Conservation (phyloP, 2,329 filamentous ascomycete genomes). For the Falciphora oryzae region DNA sequence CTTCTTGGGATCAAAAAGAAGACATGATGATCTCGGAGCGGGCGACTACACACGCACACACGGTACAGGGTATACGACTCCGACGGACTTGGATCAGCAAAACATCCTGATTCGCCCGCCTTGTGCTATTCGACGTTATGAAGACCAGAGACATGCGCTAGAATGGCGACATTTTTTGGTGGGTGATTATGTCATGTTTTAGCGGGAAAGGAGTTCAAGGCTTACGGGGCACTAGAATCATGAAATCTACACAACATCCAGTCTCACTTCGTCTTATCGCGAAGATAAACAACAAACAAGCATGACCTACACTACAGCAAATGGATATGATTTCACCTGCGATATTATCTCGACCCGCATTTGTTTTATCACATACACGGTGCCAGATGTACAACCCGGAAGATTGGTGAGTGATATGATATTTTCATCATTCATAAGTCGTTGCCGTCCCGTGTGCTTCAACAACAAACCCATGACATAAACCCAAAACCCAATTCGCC, state of each 20-base stretch:
- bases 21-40: constrained; percentile 17
- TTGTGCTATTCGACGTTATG: too few species aligned
- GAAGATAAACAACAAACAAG: too few species aligned
- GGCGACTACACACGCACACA: not conserved
- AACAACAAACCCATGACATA: not conserved
- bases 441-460: not conserved
- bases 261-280: not conserved
- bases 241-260: not conserved
- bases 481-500: not conserved
- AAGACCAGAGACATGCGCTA: not conserved
- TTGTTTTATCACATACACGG: too few species aligned
- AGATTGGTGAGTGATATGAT: not conserved
- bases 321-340: too few species aligned
- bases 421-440: constrained; percentile 4
- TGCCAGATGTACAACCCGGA: too few species aligned
- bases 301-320: too few species aligned
- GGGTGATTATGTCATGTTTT: not conserved
- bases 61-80: not conserved
- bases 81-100: not conserved
- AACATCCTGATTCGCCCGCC: too few species aligned
- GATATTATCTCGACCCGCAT: too few species aligned
- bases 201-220: not conserved
- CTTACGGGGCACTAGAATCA: not conserved
- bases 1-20: constrained; percentile 87
- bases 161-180: not conserved